Percentiles rank a stretch among this genome's conserved stretches.
phyloP scores from a whole-genome alignment of 371 early-diverging fungal genomes.

The Mortierella sp. region DNA sequence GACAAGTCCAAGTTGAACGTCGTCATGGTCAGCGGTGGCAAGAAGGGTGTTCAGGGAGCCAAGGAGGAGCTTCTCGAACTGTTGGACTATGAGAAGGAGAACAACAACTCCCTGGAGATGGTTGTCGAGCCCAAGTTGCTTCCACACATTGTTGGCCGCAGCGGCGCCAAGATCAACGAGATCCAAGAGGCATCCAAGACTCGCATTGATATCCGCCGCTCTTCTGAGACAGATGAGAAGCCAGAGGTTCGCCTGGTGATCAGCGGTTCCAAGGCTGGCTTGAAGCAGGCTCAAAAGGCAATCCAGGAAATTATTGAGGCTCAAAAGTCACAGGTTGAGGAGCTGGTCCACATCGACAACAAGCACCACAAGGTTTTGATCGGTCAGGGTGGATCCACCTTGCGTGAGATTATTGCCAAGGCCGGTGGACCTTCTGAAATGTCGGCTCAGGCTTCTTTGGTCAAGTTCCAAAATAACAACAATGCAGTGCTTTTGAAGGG shows the following conservation, averaged over 20 bases:
- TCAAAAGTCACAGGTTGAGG: slow-evolving; percentile 63
- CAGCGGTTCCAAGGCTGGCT: slow-evolving; percentile 70
- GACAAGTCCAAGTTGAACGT: slow-evolving; percentile 64
- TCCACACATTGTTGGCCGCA: slow-evolving; percentile 81
- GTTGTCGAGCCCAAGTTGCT: slow-evolving; percentile 68
- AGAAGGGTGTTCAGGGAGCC: slow-evolving; percentile 79
- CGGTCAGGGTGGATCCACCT: slow-evolving; percentile 79
- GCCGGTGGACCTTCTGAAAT: slow-evolving; percentile 71
- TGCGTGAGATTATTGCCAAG: slow-evolving; percentile 74
- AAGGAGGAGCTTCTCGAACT: slow-evolving; percentile 83
- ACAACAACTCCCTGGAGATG: slow-evolving; percentile 67
- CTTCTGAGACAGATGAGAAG: slow-evolving; percentile 35
- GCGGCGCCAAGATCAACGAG: slow-evolving; percentile 74
- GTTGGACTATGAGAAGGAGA: slow-evolving; percentile 82
- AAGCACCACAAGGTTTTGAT: slow-evolving; percentile 83
- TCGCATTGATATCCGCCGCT: slow-evolving; percentile 74
- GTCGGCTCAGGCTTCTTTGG: slow-evolving; percentile 60
- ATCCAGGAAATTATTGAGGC: slow-evolving; percentile 68
- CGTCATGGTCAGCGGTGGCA: slow-evolving; percentile 80
- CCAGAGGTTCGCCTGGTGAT: slow-evolving; percentile 66
- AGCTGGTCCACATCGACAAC: slow-evolving; percentile 67
- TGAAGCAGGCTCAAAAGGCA: slow-evolving; percentile 63
- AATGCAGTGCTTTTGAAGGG: slow-evolving; percentile 67
- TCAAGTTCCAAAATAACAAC: slow-evolving; percentile 66
- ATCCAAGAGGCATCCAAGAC: slow-evolving; percentile 73